Evolutionary conservation across 805 yeast species (phyloP).

Genomic region (Zygosaccharomyces kombuchaensis): DNA sequence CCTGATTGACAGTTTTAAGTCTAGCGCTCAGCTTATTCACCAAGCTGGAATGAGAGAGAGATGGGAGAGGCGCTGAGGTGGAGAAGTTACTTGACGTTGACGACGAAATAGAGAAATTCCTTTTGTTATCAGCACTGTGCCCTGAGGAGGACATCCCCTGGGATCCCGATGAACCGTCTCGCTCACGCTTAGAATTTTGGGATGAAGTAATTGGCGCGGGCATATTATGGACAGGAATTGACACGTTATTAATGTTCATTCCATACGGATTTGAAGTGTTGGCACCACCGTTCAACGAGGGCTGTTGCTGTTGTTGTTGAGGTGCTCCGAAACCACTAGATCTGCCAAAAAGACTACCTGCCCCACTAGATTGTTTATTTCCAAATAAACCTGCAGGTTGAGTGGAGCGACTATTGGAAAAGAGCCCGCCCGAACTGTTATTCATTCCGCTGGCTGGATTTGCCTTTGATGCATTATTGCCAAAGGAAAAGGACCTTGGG

Average conservation of each 20-base stretch:
- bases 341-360: slow-evolving; percentile 18
- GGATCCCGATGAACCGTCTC: slow-evolving; percentile 12
- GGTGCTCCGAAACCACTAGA: slow-evolving; percentile 17
- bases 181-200: slow-evolving; percentile 15
- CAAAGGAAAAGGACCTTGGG: slow-evolving; percentile 2
- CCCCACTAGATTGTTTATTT: slow-evolving; percentile 10
- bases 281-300: slow-evolving; percentile 1
- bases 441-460: background rate
- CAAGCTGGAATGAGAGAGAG: slow-evolving; percentile 27
- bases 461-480: background rate
- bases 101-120: slow-evolving; percentile 21
- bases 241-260: slow-evolving; percentile 27
- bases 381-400: slow-evolving; percentile 21
- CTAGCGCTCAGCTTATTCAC: slow-evolving; percentile 38
- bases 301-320: slow-evolving; percentile 3
- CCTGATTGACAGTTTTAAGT: slow-evolving; percentile 27
- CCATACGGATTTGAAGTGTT: slow-evolving; percentile 30
- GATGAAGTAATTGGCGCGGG: slow-evolving; percentile 40
- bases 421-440: slow-evolving; percentile 18
- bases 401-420: slow-evolving; percentile 19
- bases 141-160: slow-evolving; percentile 21
- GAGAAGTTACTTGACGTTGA: slow-evolving; percentile 22
- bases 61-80: slow-evolving; percentile 8
- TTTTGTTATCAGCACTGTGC: slow-evolving; percentile 4
- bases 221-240: slow-evolving; percentile 33